Conservation (phyloP, 306 rosid species). For the Pachyrhizus erosus region DNA sequence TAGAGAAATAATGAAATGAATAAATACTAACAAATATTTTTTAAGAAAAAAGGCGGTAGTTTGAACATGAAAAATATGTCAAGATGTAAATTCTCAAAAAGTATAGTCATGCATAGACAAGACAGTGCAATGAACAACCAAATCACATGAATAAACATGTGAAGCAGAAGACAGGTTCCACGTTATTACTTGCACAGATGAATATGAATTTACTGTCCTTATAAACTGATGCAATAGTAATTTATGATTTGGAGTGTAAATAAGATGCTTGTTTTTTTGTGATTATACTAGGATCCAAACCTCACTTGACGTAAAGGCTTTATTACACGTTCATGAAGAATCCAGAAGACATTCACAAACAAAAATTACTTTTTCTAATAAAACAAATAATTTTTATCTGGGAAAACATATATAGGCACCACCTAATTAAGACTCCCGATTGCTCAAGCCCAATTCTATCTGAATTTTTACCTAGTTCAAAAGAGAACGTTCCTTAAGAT, state of each 20-base stretch:
- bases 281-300: slow-evolving; percentile 12
- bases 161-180: neutral
- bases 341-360: neutral
- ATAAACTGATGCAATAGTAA: neutral
- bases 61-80: slow-evolving; percentile 21
- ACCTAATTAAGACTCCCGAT: slow-evolving; percentile 11
- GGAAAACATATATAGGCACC: neutral
- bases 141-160: neutral
- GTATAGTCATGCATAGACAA: neutral
- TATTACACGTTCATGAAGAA: neutral
- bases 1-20: slow-evolving; percentile 24
- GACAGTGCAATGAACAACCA: neutral
- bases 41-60: neutral
- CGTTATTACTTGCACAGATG: slow-evolving; percentile 14
- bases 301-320: slow-evolving; percentile 1
- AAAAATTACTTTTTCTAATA: neutral
- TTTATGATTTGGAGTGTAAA: neutral
- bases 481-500: slow-evolving; percentile 38
- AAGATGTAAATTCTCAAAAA: neutral
- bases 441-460: neutral
- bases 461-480: slow-evolving; percentile 7
- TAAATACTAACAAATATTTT: neutral
- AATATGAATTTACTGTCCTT: slow-evolving; percentile 12
- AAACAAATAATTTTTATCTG: neutral
- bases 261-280: slow-evolving; percentile 22